Evolutionary conservation across 371 early-diverging fungal species (phyloP).

Genomic region (Apophysomyces ossiformis): DNA sequence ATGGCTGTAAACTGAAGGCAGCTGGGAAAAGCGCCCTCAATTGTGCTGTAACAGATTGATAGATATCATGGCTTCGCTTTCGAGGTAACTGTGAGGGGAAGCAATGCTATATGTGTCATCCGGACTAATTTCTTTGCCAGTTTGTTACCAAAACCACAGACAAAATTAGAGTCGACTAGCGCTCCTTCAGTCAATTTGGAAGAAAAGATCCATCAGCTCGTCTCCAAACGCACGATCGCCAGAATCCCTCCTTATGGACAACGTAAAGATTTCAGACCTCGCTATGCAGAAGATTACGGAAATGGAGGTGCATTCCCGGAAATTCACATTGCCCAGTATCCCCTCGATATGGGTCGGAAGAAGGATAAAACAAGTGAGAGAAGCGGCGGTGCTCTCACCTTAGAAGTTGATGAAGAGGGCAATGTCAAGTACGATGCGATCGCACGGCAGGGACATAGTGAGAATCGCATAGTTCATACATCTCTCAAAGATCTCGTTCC

Average conservation of each 20-base stretch:
- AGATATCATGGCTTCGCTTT: conserved; percentile 35
- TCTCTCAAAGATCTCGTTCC: conserved; percentile 85
- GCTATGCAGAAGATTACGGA: conserved; percentile 87
- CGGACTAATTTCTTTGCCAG: conserved; percentile 13
- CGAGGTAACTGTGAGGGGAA: conserved; percentile 25
- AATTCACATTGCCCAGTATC: conserved; percentile 89
- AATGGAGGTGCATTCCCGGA: conserved; percentile 98
- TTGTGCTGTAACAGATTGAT: background rate
- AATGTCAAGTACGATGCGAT: conserved; percentile 91
- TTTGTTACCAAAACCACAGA: conserved; percentile 53
- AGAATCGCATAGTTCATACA: conserved; percentile 80
- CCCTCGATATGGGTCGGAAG: conserved; percentile 91
- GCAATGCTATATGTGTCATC: background rate
- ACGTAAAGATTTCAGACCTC: conserved; percentile 80
- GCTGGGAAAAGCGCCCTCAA: background rate
- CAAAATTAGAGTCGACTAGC: conserved; percentile 28
- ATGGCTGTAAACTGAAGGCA: too few relatives aligned
- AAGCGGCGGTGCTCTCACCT: conserved; percentile 77
- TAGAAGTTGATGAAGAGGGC: conserved; percentile 90
- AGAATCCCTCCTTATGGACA: conserved; percentile 82
- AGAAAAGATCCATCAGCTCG: conserved; percentile 40
- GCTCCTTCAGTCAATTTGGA: conserved; percentile 38
- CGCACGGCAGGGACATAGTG: conserved; percentile 76
- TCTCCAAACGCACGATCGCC: conserved; percentile 41
- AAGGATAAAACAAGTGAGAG: conserved; percentile 45